Evolutionary conservation across 192 early-diverging fungal genomes (phyloP).

Genomic region (Chytriomyces sp.): DNA sequence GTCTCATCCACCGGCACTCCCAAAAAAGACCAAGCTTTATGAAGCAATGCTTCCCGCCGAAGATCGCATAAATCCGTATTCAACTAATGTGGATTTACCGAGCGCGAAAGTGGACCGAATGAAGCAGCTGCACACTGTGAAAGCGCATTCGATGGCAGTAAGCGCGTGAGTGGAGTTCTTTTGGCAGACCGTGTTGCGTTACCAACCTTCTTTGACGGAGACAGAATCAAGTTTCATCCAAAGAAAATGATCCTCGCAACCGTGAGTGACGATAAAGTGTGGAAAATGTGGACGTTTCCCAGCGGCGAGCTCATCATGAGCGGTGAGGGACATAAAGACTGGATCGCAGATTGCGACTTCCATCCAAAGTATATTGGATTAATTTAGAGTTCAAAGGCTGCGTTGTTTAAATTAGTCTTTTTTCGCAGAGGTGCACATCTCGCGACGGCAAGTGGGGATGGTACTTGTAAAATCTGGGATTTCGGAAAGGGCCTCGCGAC

Average conservation of each 20-base stretch:
- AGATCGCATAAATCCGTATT: slow-evolving; percentile 51
- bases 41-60: slow-evolving; percentile 43
- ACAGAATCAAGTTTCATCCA: slow-evolving; percentile 62
- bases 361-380: slow-evolving; percentile 55
- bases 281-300: slow-evolving; percentile 68
- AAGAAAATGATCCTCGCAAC: slow-evolving; percentile 64
- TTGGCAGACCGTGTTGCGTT: neutral
- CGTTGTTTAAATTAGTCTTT: neutral
- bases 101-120: slow-evolving; percentile 45
- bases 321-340: slow-evolving; percentile 61
- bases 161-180: slow-evolving; percentile 47
- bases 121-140: slow-evolving; percentile 48
- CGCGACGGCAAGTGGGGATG: slow-evolving; percentile 64
- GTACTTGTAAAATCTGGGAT: slow-evolving; percentile 64
- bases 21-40: slow-evolving; percentile 12
- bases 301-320: slow-evolving; percentile 62
- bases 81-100: slow-evolving; percentile 41
- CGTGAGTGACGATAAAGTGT: slow-evolving; percentile 61
- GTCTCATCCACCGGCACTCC: neutral
- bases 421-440: slow-evolving; percentile 53
- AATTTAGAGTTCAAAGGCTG: neutral
- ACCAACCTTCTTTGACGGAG: neutral
- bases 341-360: slow-evolving; percentile 66
- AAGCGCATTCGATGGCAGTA: slow-evolving; percentile 54
- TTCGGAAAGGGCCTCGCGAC: slow-evolving; percentile 58